These are phyloP conservation scores for Scutellaria galericulata DNA, from an alignment of 257 asterid species.

Conservation along the genomic window DNA sequence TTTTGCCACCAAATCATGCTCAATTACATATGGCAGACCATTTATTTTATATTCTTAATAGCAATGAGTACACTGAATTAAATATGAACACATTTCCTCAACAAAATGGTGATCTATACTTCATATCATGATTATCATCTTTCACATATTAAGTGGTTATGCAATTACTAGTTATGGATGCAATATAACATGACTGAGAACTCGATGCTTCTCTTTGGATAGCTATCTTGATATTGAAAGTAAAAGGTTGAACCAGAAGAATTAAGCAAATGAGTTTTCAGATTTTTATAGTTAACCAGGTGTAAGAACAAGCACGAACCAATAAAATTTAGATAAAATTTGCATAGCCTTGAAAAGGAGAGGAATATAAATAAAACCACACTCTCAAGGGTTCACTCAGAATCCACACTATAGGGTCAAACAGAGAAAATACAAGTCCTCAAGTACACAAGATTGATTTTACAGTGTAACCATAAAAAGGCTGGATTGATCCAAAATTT, in stretches of 20 bases:
- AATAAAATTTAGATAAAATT: constrained; percentile 2
- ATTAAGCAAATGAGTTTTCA: constrained; percentile 1
- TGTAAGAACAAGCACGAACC: neutral
- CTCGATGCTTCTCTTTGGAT: neutral
- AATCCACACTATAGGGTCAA: neutral
- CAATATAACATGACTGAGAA: neutral
- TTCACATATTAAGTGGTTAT: neutral
- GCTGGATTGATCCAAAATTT: neutral
- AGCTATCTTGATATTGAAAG: constrained; percentile 17
- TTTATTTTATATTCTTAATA: constrained; percentile 5
- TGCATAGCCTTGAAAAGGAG: constrained; percentile 4
- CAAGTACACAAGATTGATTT: neutral
- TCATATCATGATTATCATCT: constrained; percentile 16
- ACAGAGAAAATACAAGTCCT: constrained; percentile 4
- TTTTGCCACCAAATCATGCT: constrained; percentile 29
- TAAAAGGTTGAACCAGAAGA: neutral
- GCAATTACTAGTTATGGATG: neutral
- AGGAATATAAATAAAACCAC: neutral
- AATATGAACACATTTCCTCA: constrained; percentile 4
- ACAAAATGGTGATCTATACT: neutral
- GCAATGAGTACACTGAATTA: neutral
- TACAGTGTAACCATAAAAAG: neutral
- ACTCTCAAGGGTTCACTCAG: neutral
- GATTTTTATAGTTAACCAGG: constrained; percentile 11
- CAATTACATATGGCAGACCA: constrained; percentile 8